These are phyloP conservation scores for Spergularia azorica DNA, from an alignment of 179 eudicot genomes.

Conservation along the genomic window DNA sequence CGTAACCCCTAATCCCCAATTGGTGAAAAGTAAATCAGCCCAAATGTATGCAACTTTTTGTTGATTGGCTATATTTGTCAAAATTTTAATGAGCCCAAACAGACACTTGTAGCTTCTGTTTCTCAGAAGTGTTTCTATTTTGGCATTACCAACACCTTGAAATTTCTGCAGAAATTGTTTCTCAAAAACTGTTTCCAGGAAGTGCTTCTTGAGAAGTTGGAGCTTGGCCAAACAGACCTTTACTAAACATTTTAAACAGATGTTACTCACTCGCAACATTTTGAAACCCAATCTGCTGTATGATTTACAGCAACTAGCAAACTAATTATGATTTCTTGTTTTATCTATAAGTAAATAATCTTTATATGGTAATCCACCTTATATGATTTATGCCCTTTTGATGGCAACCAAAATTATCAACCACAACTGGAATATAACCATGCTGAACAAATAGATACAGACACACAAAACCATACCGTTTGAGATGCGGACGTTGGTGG, in stretches of 20 bases:
- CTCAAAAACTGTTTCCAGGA: too few relatives aligned
- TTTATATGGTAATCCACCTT: not conserved
- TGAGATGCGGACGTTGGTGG: slow-evolving; percentile 96
- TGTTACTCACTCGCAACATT: not conserved
- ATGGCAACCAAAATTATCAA: slow-evolving; percentile 9
- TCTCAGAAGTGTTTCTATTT: too few relatives aligned
- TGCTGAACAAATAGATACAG: slow-evolving; percentile 13
- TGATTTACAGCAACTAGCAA: not conserved
- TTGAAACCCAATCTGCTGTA: not conserved
- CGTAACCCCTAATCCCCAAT: too few relatives aligned
- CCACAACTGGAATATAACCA: not conserved
- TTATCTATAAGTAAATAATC: not conserved
- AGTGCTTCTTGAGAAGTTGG: too few relatives aligned
- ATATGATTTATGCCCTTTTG: slow-evolving; percentile 2
- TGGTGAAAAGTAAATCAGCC: too few relatives aligned
- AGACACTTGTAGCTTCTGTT: too few relatives aligned
- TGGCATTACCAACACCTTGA: too few relatives aligned
- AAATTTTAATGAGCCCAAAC: too few relatives aligned
- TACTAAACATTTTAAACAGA: not conserved
- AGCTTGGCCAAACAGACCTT: too few relatives aligned
- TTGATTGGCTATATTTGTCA: too few relatives aligned
- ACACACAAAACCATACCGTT: slow-evolving; percentile 55
- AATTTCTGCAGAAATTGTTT: too few relatives aligned
- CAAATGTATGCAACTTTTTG: too few relatives aligned
- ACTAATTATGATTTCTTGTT: not conserved